Base-by-base conservation (phyloP, 306 rosid species). In the Quercus berberidifolia region DNA sequence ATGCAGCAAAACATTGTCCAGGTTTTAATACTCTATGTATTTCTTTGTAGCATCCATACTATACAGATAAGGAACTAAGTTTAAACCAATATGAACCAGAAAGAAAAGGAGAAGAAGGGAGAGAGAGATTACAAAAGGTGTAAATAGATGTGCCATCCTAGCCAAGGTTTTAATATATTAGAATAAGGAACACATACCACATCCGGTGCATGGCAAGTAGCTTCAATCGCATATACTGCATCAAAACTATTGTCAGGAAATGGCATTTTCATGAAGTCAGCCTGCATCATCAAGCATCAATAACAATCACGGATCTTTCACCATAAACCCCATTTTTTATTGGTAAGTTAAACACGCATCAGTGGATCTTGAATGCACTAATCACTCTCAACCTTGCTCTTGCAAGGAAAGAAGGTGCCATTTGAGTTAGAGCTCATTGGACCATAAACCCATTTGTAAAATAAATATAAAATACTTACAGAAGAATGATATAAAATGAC, bases 121-220 rank as follows among this genome's bases (percentile, higher is more conserved):
- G 33, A 30, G 6, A 57, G 25, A 18, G 15, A 51, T 28, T 69
- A 75, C 51, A 41, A 43, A 4, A 60, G 11, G 78, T 31, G 62
- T 49, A 74, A 30, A 15, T 30, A 28, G 25, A 54, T 73, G 60
- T 68, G 49, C 28, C 26, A 8, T 19, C 43, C 12, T n/a, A 49
- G 71, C 71, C 46, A 65, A 65, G 49, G 23, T 17, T 65, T 15
- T 30, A 64, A 64, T 65, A 35, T 15, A 18, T 15, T 33, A 33
- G 71, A 33, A 67, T 67, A 3, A 5, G 25, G 51, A 67, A 33
- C 9, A 19, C 71, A 68, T 85, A 94, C 97, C 21, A 93, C 97
- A 83, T 95, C 97, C 0, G 99, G 98, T 75, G 99, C 99, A 86
- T 95, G 99, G 88, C 99, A 95, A 78, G 99, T 95, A 57, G 99